Evolutionary conservation across 306 rosid genomes (phyloP).

Genomic region (Cotoneaster glaucophyllus): DNA sequence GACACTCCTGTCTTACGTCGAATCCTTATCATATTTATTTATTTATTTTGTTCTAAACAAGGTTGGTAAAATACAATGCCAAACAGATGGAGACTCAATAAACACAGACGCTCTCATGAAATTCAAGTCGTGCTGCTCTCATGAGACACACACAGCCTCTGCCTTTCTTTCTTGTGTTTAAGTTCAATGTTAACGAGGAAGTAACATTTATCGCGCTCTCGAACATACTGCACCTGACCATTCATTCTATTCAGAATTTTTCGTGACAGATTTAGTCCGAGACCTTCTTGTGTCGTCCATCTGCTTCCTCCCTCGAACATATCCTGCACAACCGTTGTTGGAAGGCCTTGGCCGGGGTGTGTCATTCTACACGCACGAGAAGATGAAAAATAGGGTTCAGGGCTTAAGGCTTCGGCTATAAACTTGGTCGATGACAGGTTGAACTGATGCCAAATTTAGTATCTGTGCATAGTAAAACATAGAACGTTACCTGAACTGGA

Average conservation of each 20-base stretch:
- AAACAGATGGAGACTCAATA: not conserved
- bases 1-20: no score
- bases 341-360: conserved; percentile 68
- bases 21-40: not conserved
- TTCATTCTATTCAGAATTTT: conserved; percentile 67
- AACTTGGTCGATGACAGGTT: not conserved
- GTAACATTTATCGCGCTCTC: conserved; percentile 55
- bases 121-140: conserved; percentile 17
- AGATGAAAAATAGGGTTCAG: not conserved
- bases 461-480: not conserved
- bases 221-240: conserved; percentile 52
- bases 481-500: conserved; percentile 58
- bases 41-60: not conserved
- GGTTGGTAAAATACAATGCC: not conserved
- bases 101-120: not conserved
- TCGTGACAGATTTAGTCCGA: conserved; percentile 54
- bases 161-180: conserved; percentile 35
- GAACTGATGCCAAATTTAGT: not conserved
- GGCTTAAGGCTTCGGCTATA: no score
- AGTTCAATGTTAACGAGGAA: conserved; percentile 60
- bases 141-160: conserved; percentile 9
- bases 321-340: conserved; percentile 46
- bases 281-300: conserved; percentile 65
- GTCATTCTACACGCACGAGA: conserved; percentile 48
- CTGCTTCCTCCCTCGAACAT: conserved; percentile 56